Conservation (phyloP, 371 early-diverging fungal species). For the Haplosporangium sp. region DNA sequence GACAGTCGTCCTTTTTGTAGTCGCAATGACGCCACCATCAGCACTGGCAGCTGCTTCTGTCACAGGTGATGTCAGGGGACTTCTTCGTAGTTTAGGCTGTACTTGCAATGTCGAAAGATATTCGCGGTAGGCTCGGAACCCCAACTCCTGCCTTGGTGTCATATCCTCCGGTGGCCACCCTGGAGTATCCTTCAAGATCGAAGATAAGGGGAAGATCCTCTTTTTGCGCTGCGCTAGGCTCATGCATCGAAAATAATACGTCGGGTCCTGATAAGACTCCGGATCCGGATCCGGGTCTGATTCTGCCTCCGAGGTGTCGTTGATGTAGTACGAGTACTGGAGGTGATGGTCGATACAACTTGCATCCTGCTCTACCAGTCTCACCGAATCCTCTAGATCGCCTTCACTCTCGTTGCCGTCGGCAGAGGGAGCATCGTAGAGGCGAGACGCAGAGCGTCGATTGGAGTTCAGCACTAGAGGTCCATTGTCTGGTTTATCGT, state of each 20-base stretch:
- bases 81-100: neutral
- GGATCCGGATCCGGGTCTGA: neutral
- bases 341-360: neutral
- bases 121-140: conserved; percentile 4
- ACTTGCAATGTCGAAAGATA: conserved; percentile 11
- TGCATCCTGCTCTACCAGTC: conserved; percentile 6
- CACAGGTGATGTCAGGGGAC: too few species aligned
- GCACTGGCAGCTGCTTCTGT: neutral
- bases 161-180: conserved; percentile 1
- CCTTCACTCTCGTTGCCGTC: neutral
- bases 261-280: neutral
- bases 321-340: neutral
- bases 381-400: neutral
- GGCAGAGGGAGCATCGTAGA: neutral
- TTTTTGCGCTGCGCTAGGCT: neutral
- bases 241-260: neutral
- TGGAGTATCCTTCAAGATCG: conserved; percentile 8
- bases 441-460: neutral
- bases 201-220: neutral
- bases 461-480: neutral
- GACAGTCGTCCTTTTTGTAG: neutral
- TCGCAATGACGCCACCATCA: neutral
- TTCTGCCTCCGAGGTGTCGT: neutral
- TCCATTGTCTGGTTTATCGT: neutral
- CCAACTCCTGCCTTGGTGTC: neutral